Conservation (phyloP, 352 stramenopile genomes). For the Globisporangium camurandrum region DNA sequence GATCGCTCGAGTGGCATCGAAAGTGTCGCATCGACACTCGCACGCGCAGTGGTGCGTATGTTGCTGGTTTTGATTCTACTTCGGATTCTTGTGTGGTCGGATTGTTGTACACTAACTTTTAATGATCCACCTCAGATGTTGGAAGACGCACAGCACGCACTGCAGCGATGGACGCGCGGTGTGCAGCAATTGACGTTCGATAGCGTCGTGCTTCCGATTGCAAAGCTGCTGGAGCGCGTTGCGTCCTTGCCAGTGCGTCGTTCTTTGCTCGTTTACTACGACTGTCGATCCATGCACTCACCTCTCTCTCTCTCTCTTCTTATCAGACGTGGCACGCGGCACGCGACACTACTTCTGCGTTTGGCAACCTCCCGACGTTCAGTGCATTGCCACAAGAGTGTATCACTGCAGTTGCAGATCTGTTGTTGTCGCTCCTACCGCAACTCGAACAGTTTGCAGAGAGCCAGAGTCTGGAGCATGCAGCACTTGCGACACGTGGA, state of each 20-base stretch:
- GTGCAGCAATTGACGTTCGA: constrained; percentile 70
- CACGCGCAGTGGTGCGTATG: constrained; percentile 10
- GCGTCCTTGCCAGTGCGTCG: constrained; percentile 34
- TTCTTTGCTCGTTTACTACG: neutral
- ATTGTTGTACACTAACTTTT: neutral
- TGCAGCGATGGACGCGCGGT: constrained; percentile 39
- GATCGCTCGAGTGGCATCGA: neutral
- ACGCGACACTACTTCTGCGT: too few relatives aligned
- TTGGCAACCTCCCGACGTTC: constrained; percentile 64
- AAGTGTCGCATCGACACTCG: constrained; percentile 10
- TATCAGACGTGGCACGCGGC: constrained; percentile 30
- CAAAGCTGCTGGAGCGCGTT: constrained; percentile 33
- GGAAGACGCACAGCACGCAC: constrained; percentile 29
- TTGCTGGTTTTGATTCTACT: neutral
- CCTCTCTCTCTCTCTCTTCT: constrained; percentile 1
- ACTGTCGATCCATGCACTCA: neutral
- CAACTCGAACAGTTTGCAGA: constrained; percentile 78
- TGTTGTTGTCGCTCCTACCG: constrained; percentile 69
- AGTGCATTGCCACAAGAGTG: constrained; percentile 80
- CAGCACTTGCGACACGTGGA: constrained; percentile 42
- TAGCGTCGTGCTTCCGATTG: constrained; percentile 60
- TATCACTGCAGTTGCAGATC: constrained; percentile 73
- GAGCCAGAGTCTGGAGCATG: constrained; percentile 51
- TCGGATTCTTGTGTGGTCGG: too few relatives aligned
- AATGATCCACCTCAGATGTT: constrained; percentile 24